Conservation (phyloP, 2,329 filamentous ascomycete species). For the Xylariales sp. region DNA sequence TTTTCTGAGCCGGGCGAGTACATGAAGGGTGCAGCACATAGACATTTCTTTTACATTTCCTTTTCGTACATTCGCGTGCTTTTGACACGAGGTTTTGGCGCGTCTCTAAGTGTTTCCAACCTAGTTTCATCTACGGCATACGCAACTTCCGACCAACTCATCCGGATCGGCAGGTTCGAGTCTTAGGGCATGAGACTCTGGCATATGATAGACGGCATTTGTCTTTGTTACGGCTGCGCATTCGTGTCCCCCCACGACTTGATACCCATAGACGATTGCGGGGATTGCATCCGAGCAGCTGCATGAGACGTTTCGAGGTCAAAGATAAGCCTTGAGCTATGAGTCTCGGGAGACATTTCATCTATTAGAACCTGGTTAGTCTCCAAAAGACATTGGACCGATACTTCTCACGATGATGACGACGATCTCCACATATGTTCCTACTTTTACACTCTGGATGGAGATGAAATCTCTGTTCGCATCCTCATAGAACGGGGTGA, state of each 20-base stretch:
- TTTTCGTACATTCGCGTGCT: slow-evolving; percentile 42
- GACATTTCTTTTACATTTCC: slow-evolving; percentile 36
- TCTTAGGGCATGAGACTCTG: slow-evolving; percentile 49
- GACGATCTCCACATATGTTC: slow-evolving; percentile 51
- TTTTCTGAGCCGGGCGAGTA: slow-evolving; percentile 27
- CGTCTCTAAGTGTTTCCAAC: slow-evolving; percentile 39
- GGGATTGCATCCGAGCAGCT: slow-evolving; percentile 49
- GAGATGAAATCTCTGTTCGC: slow-evolving; percentile 48
- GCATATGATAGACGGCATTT: slow-evolving; percentile 54
- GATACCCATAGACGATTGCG: slow-evolving; percentile 53
- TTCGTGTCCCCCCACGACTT: slow-evolving; percentile 48
- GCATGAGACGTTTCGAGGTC: slow-evolving; percentile 51
- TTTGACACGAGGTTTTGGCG: slow-evolving; percentile 40
- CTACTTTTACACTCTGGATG: slow-evolving; percentile 50
- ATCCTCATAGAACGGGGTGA: slow-evolving; percentile 51
- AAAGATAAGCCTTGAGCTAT: slow-evolving; percentile 45
- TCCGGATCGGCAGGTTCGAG: slow-evolving; percentile 51
- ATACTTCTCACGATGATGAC: slow-evolving; percentile 51
- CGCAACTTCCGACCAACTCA: slow-evolving; percentile 48
- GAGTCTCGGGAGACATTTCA: slow-evolving; percentile 47
- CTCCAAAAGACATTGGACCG: slow-evolving; percentile 39
- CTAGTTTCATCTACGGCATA: slow-evolving; percentile 50
- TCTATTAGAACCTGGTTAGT: slow-evolving; percentile 47
- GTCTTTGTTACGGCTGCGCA: slow-evolving; percentile 52
- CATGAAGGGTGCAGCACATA: slow-evolving; percentile 44